Evolutionary conservation across 345 rosid genomes (phyloP), one percentile per base, ranked within the genome.

Genomic region (Kernera saxatilis): DNA sequence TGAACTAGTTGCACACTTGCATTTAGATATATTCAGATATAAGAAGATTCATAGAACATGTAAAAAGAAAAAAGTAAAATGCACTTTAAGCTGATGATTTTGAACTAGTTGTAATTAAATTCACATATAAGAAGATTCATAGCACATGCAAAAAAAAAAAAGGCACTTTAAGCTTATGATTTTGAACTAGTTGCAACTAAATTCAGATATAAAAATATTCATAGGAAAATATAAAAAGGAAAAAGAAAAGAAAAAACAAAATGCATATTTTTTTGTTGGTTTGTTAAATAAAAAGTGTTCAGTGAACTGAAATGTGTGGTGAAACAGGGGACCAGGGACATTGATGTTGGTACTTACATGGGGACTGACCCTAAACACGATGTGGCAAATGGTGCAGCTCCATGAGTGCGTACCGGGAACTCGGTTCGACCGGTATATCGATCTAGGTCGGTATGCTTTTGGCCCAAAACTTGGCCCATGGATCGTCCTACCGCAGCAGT

Each of bases 351-450:
- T 54, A 35, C 12, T 90, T 58, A 88, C 97, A 5, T 94, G 99
- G 97, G 82, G 83, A 86, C 78, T 89, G 79, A 94, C 99, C 22
- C 68, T 94, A 68, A 87, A 89, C 85, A 91, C 93, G 7, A 87
- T 91, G 95, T 91, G 99, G 99, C 96, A 94, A 80, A 89, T 94
- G 95, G 86, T 89, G 52, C 88, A 91, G 68, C 91, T 94, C 26
- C 97, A 94, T 27, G 97, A 91, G 73, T 89, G 97, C 22, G 91
- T 91, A 32, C 97, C 91, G 0, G 96, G 99, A 46, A 89, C 81
- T 63, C 87, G 97, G 8, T 94, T 93, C 11, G 96, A 94, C 71
- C 87, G 97, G 25, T 94, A 91, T 60, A n/a, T 91, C 2, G 97
- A 94, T 82, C 85, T 94, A 0, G 99, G 97, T 5, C 78, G 86